Base-by-base conservation (phyloP, 2,329 filamentous ascomycete genomes). In the Bisporella sp. region DNA sequence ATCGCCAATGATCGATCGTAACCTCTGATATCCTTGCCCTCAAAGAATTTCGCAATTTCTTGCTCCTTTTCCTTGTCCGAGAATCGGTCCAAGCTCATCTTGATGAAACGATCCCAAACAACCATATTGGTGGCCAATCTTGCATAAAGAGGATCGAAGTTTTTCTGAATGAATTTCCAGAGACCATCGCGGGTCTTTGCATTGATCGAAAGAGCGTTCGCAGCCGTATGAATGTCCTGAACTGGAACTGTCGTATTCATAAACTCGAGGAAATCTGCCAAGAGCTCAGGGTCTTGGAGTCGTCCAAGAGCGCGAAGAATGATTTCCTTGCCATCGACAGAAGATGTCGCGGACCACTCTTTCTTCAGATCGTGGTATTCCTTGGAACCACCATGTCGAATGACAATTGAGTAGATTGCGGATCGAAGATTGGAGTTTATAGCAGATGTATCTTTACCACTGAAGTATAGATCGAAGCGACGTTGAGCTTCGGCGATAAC, bases 301-400 rank as follows among this genome's bases (percentile, higher is more conserved):
- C 83, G 81, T 33, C 90, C 89, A 42, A 99, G 77, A 4, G 87
- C 81, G 37, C 79, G 74, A 3, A 97, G 78, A 58, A 82, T 86
- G 57, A 95, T 87, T 59, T 96, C 90, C 69, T 91, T 95, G 61
- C 90, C 91, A 62, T 97, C 93, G 37, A 96, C 84, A 6, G 90
- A 89, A 47, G 85, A 85, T 9, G 89, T 93, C 46, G 75, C 83
- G 56, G 82, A 77, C 77, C 89, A 97, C 66, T 96, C 91, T 49
- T 89, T 81, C 73, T 92, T 89, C 49, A 99, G 77, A 6, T 84
- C 78, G 31, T 86, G 77, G 58, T 81, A 85, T 48, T 89, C 88
- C 12, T 82, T 73, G 47, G 78, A 77, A 6, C 81, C 81, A 5
- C 89, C 82, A 57, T 91, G 81, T 56, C 82, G 84, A 53, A 96